Percentiles rank a stretch among this genome's conserved stretches.
phyloP scores from a whole-genome alignment of 805 yeast species.

The Middelhovenomyces tepae region DNA sequence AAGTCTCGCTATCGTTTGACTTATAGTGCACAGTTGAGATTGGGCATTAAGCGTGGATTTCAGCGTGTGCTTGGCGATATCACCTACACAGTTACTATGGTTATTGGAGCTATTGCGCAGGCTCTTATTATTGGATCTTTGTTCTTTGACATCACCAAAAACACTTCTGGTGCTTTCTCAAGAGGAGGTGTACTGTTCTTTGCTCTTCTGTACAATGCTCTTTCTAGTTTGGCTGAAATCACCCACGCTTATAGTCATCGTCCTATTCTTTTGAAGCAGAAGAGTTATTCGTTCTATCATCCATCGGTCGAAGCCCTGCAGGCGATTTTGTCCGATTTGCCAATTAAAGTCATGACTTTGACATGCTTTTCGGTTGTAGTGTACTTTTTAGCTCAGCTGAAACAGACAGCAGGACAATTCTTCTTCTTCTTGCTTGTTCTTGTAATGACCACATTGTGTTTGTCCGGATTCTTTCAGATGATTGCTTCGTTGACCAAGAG shows the following conservation, averaged over 20 bases:
- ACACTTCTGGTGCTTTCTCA: conserved; percentile 50
- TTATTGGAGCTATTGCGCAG: conserved; percentile 43
- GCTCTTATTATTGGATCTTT: conserved; percentile 58
- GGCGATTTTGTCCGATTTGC: conserved; percentile 50
- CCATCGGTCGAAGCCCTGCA: conserved; percentile 70
- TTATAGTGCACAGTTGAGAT: conserved; percentile 40
- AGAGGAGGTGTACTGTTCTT: conserved; percentile 59
- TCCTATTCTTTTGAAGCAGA: conserved; percentile 61
- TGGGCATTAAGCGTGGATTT: conserved; percentile 43
- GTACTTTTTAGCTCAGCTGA: conserved; percentile 50
- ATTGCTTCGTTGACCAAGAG: conserved; percentile 44
- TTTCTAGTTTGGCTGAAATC: conserved; percentile 51
- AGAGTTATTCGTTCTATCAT: conserved; percentile 59
- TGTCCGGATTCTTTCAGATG: conserved; percentile 45
- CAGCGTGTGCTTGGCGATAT: conserved; percentile 51
- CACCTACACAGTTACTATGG: conserved; percentile 38
- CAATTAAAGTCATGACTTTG: conserved; percentile 44
- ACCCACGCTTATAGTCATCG: conserved; percentile 40
- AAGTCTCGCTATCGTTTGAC: conserved; percentile 38
- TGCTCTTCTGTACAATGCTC: conserved; percentile 51
- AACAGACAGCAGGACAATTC: conserved; percentile 43
- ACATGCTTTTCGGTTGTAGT: conserved; percentile 39
- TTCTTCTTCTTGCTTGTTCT: conserved; percentile 43
- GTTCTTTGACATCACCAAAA: conserved; percentile 42
- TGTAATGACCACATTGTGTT: conserved; percentile 35